Evolutionary conservation across 306 rosid species (phyloP).

Genomic region (Sesbania bispinosa): DNA sequence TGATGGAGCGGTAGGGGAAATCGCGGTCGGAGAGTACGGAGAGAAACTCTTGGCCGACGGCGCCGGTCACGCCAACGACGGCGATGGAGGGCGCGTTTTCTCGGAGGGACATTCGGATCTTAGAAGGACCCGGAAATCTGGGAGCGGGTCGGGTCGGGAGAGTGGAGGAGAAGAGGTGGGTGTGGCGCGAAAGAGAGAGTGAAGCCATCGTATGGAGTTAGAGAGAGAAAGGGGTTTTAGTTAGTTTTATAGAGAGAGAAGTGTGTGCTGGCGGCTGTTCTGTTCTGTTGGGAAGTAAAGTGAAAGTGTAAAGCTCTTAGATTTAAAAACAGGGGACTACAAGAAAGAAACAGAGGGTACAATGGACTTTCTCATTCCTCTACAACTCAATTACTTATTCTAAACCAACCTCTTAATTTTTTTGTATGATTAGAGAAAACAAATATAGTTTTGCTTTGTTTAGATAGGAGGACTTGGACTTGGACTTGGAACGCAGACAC

Average conservation of each 20-base stretch:
- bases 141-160: conserved; percentile 22
- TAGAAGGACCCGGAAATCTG: conserved; percentile 4
- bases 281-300: too few species aligned
- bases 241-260: background rate
- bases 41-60: conserved; percentile 96
- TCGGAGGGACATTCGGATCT: conserved; percentile 68
- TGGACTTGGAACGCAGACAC: too few species aligned
- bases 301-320: too few species aligned
- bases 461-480: too few species aligned
- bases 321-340: too few species aligned
- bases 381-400: too few species aligned
- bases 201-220: conserved; percentile 33
- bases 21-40: conserved; percentile 90
- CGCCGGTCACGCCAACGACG: conserved; percentile 95
- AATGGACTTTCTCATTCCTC: too few species aligned
- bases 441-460: too few species aligned
- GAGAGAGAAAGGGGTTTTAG: background rate
- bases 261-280: background rate
- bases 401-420: too few species aligned
- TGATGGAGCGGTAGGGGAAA: conserved; percentile 90
- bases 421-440: too few species aligned
- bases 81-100: conserved; percentile 80
- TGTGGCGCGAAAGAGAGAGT: conserved; percentile 42
- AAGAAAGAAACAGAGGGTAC: too few species aligned
- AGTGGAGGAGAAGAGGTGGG: conserved; percentile 25